phyloP scores from a whole-genome alignment of 1,284 basidiomycete species.

The Xerocomus minutiporus region DNA sequence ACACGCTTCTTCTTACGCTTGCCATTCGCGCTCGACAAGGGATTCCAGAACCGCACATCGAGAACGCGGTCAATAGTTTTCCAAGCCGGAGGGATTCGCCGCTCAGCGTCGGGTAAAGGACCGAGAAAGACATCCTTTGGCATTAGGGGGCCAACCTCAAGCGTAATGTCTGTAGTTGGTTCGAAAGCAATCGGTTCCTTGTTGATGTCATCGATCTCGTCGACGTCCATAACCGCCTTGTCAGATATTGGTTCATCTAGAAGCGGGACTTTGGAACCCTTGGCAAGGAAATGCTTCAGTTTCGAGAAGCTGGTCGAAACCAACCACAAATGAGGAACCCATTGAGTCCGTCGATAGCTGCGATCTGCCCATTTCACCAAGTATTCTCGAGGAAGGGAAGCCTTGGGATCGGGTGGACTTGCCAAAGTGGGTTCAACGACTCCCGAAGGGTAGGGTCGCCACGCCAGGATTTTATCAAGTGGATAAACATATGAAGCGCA shows the following conservation, averaged over 20 bases:
- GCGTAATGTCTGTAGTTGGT: conserved; percentile 34
- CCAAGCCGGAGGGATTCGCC: conserved; percentile 68
- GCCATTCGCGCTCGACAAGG: conserved; percentile 7
- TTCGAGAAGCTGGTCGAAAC: conserved; percentile 56
- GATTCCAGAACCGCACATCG: conserved; percentile 63
- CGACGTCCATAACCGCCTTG: conserved; percentile 30
- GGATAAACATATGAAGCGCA: conserved; percentile 70
- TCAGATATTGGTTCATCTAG: conserved; percentile 44
- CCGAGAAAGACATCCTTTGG: conserved; percentile 20
- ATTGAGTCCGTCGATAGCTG: conserved; percentile 73
- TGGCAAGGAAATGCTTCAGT: conserved; percentile 71
- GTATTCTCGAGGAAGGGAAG: conserved; percentile 75
- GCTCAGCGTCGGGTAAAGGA: conserved; percentile 58
- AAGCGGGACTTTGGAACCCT: conserved; percentile 68
- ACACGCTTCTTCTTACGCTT: conserved; percentile 25
- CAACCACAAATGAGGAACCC: conserved; percentile 92
- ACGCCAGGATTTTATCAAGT: conserved; percentile 88
- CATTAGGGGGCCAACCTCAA: conserved; percentile 34
- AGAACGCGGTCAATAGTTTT: conserved; percentile 78
- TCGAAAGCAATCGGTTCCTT: conserved; percentile 32
- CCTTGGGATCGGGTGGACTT: conserved; percentile 53
- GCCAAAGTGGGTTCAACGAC: conserved; percentile 48
- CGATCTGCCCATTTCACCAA: conserved; percentile 82
- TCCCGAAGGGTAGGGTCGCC: conserved; percentile 73
- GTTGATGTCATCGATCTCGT: conserved; percentile 33